Conservation (phyloP, 805 yeast genomes). For the Metschnikowia vanudenii region DNA sequence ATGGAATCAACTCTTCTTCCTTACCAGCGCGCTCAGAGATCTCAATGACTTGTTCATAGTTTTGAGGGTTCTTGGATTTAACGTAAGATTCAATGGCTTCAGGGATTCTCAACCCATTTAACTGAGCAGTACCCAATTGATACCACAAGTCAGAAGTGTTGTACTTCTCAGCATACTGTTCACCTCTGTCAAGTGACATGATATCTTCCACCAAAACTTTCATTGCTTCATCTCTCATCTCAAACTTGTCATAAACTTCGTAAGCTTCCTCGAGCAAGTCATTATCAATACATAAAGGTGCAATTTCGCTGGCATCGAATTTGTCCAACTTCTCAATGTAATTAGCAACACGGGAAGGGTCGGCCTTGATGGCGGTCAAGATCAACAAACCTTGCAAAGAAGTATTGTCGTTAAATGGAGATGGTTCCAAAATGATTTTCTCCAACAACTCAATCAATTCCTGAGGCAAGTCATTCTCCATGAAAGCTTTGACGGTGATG, state of each 20-base stretch:
- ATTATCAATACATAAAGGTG: conserved; percentile 85
- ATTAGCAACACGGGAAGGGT: conserved; percentile 75
- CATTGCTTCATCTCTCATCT: conserved; percentile 74
- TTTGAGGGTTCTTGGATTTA: conserved; percentile 86
- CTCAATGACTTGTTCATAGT: conserved; percentile 89
- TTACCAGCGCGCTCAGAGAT: conserved; percentile 93
- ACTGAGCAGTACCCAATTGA: conserved; percentile 92
- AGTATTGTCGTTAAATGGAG: conserved; percentile 93
- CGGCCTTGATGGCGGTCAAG: conserved; percentile 94
- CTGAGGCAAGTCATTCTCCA: conserved; percentile 89
- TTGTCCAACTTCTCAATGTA: conserved; percentile 89
- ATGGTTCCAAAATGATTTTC: conserved; percentile 94
- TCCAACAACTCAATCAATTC: conserved; percentile 94
- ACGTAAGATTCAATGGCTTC: conserved; percentile 92
- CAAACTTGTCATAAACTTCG: conserved; percentile 85
- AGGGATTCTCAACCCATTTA: conserved; percentile 86
- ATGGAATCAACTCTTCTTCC: conserved; percentile 87
- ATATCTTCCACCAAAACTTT: conserved; percentile 89
- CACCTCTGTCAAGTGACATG: conserved; percentile 93
- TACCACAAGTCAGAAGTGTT: conserved; percentile 89
- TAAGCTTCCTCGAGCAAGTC: conserved; percentile 91
- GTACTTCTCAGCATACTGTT: conserved; percentile 84
- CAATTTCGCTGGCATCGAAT: conserved; percentile 91
- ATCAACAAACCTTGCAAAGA: conserved; percentile 91
- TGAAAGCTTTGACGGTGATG: conserved; percentile 89